Percentiles rank a stretch among this genome's conserved stretches.
phyloP scores from a whole-genome alignment of 2,329 filamentous ascomycete genomes.

The Fusarium liriodendri region DNA sequence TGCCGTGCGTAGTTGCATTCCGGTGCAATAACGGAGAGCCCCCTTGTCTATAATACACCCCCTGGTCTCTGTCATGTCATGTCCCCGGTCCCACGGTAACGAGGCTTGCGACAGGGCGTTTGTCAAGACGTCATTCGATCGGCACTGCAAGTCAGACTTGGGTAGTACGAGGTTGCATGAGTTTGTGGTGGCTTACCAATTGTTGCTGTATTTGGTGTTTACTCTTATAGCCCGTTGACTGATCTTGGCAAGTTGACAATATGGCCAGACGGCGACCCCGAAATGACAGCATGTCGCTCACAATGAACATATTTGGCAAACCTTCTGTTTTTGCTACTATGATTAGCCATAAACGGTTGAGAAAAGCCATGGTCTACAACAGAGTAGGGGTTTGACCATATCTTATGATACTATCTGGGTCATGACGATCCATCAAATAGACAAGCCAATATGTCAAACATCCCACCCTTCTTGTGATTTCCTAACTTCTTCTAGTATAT shows the following conservation, averaged over 20 bases:
- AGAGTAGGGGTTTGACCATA: background rate
- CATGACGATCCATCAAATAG: background rate
- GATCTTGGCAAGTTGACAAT: background rate
- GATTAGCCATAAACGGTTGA: background rate
- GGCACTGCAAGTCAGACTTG: conserved; percentile 2
- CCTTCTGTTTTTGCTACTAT: background rate
- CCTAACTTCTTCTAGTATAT: background rate
- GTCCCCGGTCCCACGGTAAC: background rate
- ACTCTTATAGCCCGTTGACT: background rate
- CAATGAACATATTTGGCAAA: background rate
- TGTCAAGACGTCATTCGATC: conserved; percentile 3
- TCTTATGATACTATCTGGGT: background rate
- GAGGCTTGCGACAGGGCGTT: background rate
- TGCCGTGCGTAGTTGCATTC: background rate
- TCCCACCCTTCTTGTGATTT: background rate
- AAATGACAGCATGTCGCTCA: background rate
- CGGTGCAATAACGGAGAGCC: background rate
- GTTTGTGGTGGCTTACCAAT: background rate
- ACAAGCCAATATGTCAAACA: background rate
- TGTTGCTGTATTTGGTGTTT: background rate
- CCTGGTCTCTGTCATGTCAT: background rate
- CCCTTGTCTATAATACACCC: background rate
- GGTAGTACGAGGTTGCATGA: background rate
- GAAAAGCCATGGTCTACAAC: background rate
- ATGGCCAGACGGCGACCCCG: background rate